Evolutionary conservation across 345 rosid genomes (phyloP), one percentile per base, ranked within the genome.

Genomic region (Odontarrhena argentea): DNA sequence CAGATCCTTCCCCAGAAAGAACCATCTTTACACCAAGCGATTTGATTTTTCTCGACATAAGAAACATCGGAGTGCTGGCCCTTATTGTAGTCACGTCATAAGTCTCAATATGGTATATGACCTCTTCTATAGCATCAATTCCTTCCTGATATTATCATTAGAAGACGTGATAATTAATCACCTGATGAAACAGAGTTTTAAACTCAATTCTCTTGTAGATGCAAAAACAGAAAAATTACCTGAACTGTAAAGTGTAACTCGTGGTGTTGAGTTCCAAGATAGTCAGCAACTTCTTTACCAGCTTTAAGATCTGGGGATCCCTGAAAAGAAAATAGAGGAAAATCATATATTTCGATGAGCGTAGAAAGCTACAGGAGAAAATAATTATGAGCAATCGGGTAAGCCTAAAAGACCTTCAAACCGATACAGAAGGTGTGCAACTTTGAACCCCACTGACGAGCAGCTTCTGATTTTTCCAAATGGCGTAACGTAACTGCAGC

Each of bases 41-140:
- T 77, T 85, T 89, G 73, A 89, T 85, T 80, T 89, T 89, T 63
- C 92, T 80, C 6, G 96, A 89, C 96, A 89, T 89, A 10, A 89
- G 90, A 83, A 89, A 89, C 96, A 89, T 86, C 2, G 92, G 96
- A 28, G 92, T 86, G 80, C 96, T 89, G 45, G 96, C 96, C 78
- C 96, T 86, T 72, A 89, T 55, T 8, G 91, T 89, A 30, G 96
- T 89, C 77, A 89, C 91, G 65, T 89, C 96, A 71, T 82, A 89
- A 25, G 96, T 89, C 81, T 89, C 96, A 53, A 85, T 60, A 68
- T 89, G 96, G 75, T 89, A 86, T 68, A 89, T 89, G 42, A 89
- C 96, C 75, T 89, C 96, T 81, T 89, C 91, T 55, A 89, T 79
- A 13, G 93, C 96, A 74, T 86, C 92, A 63, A 89, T 79, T 30